Evolutionary conservation across 2,329 filamentous ascomycete genomes (phyloP).

Genomic region (Grosmannia huntii): DNA sequence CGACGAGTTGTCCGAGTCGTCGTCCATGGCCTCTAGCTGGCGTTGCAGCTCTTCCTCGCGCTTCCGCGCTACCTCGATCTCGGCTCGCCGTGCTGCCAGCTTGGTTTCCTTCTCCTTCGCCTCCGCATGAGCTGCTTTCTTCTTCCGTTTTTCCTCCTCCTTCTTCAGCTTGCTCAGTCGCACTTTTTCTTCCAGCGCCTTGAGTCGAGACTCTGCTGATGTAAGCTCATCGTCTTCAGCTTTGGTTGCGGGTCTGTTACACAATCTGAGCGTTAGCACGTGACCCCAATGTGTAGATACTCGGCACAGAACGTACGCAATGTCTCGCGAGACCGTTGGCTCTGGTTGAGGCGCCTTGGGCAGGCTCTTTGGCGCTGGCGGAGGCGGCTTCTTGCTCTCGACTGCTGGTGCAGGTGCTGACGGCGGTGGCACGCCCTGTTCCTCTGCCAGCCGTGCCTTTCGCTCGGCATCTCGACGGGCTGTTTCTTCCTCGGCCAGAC

Average conservation of each 20-base stretch:
- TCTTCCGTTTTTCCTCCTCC: slow-evolving; percentile 86
- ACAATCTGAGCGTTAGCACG: slow-evolving; percentile 17
- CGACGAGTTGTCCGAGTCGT: slow-evolving; percentile 59
- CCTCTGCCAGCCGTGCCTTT: slow-evolving; percentile 69
- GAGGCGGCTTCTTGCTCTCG: slow-evolving; percentile 55
- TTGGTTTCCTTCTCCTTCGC: slow-evolving; percentile 80
- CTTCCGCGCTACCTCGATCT: slow-evolving; percentile 84
- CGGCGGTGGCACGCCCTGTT: slow-evolving; percentile 53
- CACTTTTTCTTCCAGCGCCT: slow-evolving; percentile 86
- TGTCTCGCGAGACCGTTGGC: too few relatives aligned
- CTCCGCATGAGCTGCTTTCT: slow-evolving; percentile 77
- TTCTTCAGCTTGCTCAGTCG: slow-evolving; percentile 89
- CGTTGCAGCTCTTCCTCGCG: slow-evolving; percentile 80
- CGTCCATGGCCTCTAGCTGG: slow-evolving; percentile 65
- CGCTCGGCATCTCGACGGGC: slow-evolving; percentile 76
- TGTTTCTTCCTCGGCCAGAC: slow-evolving; percentile 89
- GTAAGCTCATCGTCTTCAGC: slow-evolving; percentile 75
- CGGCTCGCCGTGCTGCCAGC: slow-evolving; percentile 72
- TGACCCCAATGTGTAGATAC: neutral
- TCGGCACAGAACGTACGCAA: slow-evolving; percentile 60
- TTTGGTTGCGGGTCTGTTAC: slow-evolving; percentile 54
- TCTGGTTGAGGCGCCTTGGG: slow-evolving; percentile 55
- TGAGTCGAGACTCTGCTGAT: slow-evolving; percentile 69
- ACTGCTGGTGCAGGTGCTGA: slow-evolving; percentile 28
- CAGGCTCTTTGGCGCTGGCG: slow-evolving; percentile 32